Conservation (phyloP, 2,329 filamentous ascomycete species). For the Trichoderma aggressivum region DNA sequence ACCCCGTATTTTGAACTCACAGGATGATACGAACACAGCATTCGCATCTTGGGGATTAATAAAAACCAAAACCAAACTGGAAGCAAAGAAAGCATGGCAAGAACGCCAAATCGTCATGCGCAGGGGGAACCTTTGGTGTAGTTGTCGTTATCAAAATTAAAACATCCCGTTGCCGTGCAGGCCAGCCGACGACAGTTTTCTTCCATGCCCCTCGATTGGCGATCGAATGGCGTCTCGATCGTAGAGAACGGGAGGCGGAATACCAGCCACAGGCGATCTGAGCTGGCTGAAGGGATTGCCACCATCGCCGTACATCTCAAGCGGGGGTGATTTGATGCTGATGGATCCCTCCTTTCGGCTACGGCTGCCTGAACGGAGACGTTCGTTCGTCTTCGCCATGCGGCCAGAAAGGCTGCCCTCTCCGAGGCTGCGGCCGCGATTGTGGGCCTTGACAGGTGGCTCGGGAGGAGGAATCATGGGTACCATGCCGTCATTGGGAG, state of each 20-base stretch:
- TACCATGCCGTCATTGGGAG: constrained; percentile 42
- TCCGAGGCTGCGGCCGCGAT: constrained; percentile 54
- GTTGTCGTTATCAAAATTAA: constrained; percentile 29
- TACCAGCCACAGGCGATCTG: constrained; percentile 28
- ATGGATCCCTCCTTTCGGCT: constrained; percentile 43
- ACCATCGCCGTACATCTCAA: constrained; percentile 43
- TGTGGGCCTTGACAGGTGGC: constrained; percentile 47
- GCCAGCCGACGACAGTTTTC: constrained; percentile 48
- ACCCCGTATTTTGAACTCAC: not conserved
- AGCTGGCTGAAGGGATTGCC: constrained; percentile 31
- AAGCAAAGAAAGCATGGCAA: not conserved
- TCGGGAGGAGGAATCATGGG: constrained; percentile 45
- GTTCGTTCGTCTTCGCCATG: constrained; percentile 56
- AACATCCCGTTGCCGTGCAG: constrained; percentile 56
- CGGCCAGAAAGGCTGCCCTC: constrained; percentile 53
- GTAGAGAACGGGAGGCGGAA: constrained; percentile 37
- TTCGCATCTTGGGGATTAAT: not conserved
- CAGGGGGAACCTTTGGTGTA: not conserved
- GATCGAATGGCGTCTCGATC: constrained; percentile 37
- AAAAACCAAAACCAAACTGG: not conserved
- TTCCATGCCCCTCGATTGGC: constrained; percentile 33
- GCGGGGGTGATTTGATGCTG: constrained; percentile 27
- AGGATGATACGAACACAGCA: not conserved
- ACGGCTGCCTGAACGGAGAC: constrained; percentile 58
- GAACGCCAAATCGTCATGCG: not conserved